Evolutionary conservation across 352 stramenopile species (phyloP).

Genomic region (Pythium sp.): DNA sequence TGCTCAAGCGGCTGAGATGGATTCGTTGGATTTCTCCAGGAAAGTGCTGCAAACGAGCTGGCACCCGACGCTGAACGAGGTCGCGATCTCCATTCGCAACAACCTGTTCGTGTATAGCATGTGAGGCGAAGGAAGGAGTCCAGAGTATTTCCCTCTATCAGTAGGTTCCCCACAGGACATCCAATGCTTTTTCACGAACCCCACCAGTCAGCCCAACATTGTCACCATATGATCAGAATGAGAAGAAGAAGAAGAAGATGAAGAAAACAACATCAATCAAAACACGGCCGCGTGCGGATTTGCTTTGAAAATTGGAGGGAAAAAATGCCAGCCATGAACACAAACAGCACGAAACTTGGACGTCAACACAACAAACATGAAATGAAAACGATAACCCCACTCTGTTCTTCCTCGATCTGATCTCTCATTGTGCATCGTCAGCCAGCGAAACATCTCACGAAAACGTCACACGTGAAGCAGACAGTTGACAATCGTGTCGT

Average conservation of each 20-base stretch:
- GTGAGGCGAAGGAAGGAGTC: constrained; percentile 19
- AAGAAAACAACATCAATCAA: neutral
- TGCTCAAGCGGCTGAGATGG: constrained; percentile 27
- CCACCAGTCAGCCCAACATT: neutral
- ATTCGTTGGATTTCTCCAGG: constrained; percentile 77
- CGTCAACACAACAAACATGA: neutral
- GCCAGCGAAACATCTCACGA: too few species aligned
- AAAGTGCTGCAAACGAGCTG: constrained; percentile 87
- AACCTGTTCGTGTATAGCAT: constrained; percentile 81
- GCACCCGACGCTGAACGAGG: constrained; percentile 77
- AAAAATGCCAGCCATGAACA: neutral
- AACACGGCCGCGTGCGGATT: neutral
- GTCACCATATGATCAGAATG: neutral
- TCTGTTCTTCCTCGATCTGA: too few species aligned
- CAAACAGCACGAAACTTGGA: neutral
- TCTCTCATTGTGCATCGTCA: too few species aligned
- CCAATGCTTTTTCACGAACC: neutral
- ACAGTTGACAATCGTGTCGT: too few species aligned
- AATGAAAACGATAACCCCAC: neutral
- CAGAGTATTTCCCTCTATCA: too few species aligned
- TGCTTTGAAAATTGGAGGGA: neutral
- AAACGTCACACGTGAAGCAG: too few species aligned
- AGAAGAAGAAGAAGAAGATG: neutral
- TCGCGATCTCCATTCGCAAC: constrained; percentile 81
- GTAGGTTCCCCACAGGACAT: too few species aligned